Conservation (phyloP, 176 grass and related monocot genomes). For the Aegilops tauschii region DNA sequence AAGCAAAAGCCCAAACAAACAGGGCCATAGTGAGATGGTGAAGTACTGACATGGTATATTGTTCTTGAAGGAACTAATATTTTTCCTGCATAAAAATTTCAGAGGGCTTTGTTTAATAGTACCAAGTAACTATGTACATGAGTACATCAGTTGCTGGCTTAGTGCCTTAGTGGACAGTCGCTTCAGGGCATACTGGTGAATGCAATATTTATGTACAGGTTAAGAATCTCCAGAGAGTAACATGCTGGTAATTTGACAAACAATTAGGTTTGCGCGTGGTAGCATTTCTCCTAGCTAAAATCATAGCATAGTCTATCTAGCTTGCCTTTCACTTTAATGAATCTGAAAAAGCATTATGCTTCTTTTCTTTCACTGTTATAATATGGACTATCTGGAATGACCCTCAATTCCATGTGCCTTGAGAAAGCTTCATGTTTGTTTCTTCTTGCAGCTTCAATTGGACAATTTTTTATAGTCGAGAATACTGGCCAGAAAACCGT, state of each 20-base stretch:
- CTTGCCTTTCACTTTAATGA: neutral
- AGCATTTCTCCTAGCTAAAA: neutral
- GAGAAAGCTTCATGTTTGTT: conserved; percentile 7
- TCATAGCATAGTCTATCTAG: neutral
- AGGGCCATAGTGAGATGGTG: neutral
- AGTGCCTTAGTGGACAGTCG: neutral
- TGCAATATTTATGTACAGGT: neutral
- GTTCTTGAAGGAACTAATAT: neutral
- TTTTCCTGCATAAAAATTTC: neutral
- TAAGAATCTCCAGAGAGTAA: neutral
- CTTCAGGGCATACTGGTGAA: neutral
- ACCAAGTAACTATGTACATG: neutral
- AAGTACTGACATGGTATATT: neutral
- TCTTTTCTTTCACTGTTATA: neutral
- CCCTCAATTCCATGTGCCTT: neutral
- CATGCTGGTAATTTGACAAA: neutral
- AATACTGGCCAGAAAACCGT: conserved; percentile 51
- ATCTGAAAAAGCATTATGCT: neutral
- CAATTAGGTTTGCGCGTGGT: neutral
- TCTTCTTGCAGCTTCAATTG: conserved; percentile 47
- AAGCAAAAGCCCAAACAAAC: too few relatives aligned
- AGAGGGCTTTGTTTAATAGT: neutral
- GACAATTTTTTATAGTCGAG: conserved; percentile 42
- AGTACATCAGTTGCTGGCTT: too few relatives aligned
- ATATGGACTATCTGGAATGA: neutral